phyloP scores from a whole-genome alignment of 768 basidiomycete genomes.

The Lenzites betulinus region DNA sequence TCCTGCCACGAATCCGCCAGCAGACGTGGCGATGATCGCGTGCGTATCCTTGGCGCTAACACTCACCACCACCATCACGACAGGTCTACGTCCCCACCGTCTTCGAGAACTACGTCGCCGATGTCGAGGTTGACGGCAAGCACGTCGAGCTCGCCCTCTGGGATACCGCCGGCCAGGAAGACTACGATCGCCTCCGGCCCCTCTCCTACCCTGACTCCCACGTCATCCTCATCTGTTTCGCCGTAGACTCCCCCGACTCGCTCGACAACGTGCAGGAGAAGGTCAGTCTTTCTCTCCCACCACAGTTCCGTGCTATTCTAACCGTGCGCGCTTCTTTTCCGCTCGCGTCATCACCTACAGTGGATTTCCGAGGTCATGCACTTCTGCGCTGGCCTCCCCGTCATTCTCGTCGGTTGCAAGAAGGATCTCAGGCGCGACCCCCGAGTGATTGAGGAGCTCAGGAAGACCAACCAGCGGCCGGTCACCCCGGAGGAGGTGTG shows the following conservation, averaged over 20 bases:
- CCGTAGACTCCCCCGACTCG: slow-evolving; percentile 96
- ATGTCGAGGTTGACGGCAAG: slow-evolving; percentile 98
- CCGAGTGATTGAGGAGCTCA: slow-evolving; percentile 90
- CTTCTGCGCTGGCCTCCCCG: slow-evolving; percentile 91
- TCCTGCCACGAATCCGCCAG: background rate
- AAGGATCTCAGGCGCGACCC: slow-evolving; percentile 95
- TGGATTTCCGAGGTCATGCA: slow-evolving; percentile 99
- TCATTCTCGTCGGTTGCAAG: slow-evolving; percentile 99
- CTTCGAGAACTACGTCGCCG: slow-evolving; percentile 99
- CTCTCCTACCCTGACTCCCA: slow-evolving; percentile 99
- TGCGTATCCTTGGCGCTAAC: slow-evolving; percentile 16
- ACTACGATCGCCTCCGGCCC: slow-evolving; percentile 97
- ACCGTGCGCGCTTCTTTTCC: background rate
- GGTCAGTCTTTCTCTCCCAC: slow-evolving; percentile 49
- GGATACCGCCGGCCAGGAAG: slow-evolving; percentile 99
- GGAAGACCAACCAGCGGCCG: slow-evolving; percentile 92
- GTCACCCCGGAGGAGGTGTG: slow-evolving; percentile 91
- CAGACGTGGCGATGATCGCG: slow-evolving; percentile 19
- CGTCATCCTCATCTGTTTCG: slow-evolving; percentile 99
- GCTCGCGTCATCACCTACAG: slow-evolving; percentile 41
- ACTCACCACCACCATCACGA: background rate
- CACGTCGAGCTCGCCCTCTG: slow-evolving; percentile 98
- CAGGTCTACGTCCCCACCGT: slow-evolving; percentile 99
- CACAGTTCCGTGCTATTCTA: background rate
- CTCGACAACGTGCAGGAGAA: slow-evolving; percentile 99